phyloP scores from a whole-genome alignment of 192 early-diverging fungal genomes.

The Chytriomyces sp. region DNA sequence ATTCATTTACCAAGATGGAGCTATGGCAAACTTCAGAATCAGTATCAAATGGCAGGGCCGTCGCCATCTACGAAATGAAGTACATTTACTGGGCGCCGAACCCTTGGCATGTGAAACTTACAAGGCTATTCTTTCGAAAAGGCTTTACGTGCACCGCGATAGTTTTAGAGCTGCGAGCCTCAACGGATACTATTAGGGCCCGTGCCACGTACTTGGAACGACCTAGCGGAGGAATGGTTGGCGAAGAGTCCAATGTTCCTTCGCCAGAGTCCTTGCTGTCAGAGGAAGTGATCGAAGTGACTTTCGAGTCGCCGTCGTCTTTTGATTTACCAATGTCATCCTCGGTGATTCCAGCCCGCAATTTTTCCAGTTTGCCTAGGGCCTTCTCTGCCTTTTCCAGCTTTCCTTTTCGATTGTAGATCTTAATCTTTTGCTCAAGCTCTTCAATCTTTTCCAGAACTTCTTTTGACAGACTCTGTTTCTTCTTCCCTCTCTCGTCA shows the following conservation, averaged over 20 bases:
- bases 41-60: not conserved
- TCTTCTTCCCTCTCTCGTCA: constrained; percentile 1
- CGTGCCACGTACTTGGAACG: constrained; percentile 34
- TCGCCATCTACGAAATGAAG: too few species aligned
- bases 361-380: constrained; percentile 70
- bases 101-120: not conserved
- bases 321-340: constrained; percentile 43
- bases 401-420: constrained; percentile 85
- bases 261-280: not conserved
- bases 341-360: constrained; percentile 53
- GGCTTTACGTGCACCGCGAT: constrained; percentile 67
- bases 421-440: constrained; percentile 97
- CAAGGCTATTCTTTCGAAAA: constrained; percentile 12
- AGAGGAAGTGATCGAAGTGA: not conserved
- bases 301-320: constrained; percentile 7
- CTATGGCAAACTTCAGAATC: constrained; percentile 49
- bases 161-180: constrained; percentile 66
- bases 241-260: constrained; percentile 3
- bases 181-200: constrained; percentile 56
- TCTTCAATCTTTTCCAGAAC: constrained; percentile 95
- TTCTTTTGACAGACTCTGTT: constrained; percentile 56
- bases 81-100: too few species aligned
- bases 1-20: constrained; percentile 73
- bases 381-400: constrained; percentile 88
- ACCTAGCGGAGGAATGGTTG: constrained; percentile 20